Base-by-base conservation (phyloP, 768 basidiomycete genomes). In the Clathrus columnatus region DNA sequence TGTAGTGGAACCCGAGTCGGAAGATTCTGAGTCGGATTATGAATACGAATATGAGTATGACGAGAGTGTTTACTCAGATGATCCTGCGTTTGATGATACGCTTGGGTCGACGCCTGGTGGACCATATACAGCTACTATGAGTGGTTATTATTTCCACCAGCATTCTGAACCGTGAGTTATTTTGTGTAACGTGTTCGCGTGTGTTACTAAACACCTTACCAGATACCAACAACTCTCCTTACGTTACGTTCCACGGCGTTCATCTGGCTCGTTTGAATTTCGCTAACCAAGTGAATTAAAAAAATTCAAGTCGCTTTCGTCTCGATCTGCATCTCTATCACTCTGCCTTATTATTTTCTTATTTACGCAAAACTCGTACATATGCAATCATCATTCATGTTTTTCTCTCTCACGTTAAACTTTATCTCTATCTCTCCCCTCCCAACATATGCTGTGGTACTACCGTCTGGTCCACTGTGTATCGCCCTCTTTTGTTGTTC, bases 151-250 rank as follows among this genome's bases (percentile, higher is more conserved):
- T 70, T 94, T 89, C 71, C 91, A 93, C 69, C 85, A 86, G 75
- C 87, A 91, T 67, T 92, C 89, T 54, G 89, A 91, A 64, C 90
- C 90, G 90, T 92, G 65, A 72, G 87, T 81, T 29, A 29, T 45
- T 20, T n/a, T n/a, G n/a, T n/a, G n/a, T n/a, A n/a, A n/a, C n/a
- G n/a, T n/a, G 41, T 59, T 28, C 17, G 18, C 32, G 51, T 27
- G 23, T 58, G 56, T 48, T 28, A 50, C 21, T 49, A 41, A 30
- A 58, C 29, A 26, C 32, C 48, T 44, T 54, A 26, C 18, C 65
- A 91, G 90, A 62, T 95, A 94, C 71, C 92, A 96, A 68, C 89
- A 95, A 63, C 67, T 96, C 50, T 87, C 87, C 4, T 76, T 96
- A 57, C 75, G 75, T 29, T 90, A 95, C 63, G 78, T 90, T 44